Conservation (phyloP, 805 yeast species). For the Diddensiella transvaalensis region DNA sequence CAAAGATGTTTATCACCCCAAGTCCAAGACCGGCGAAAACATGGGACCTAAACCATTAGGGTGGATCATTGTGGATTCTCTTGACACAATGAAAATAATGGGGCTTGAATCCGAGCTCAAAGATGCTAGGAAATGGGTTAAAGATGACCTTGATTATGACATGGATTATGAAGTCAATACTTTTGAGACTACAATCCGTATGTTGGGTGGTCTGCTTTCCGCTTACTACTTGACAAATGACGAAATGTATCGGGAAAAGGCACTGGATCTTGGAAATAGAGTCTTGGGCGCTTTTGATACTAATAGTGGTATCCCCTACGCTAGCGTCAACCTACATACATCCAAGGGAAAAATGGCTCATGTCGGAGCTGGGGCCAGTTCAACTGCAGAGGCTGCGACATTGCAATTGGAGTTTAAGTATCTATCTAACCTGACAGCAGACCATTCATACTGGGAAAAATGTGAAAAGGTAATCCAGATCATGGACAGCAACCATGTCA, state of each 20-base stretch:
- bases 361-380: slow-evolving; percentile 71
- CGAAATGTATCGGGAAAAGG: slow-evolving; percentile 69
- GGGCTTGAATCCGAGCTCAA: slow-evolving; percentile 55
- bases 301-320: slow-evolving; percentile 67
- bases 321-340: slow-evolving; percentile 68
- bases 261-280: slow-evolving; percentile 73
- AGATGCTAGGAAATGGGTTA: slow-evolving; percentile 72
- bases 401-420: slow-evolving; percentile 85
- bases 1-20: slow-evolving; percentile 69
- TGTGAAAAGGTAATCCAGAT: slow-evolving; percentile 71
- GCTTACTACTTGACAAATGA: slow-evolving; percentile 71
- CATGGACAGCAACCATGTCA: slow-evolving; percentile 60
- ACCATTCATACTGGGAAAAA: slow-evolving; percentile 68
- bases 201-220: slow-evolving; percentile 89
- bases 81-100: slow-evolving; percentile 82
- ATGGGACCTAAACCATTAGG: slow-evolving; percentile 84
- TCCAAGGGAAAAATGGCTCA: slow-evolving; percentile 59
- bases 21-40: slow-evolving; percentile 57
- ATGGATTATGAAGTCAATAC: slow-evolving; percentile 74
- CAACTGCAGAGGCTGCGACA: slow-evolving; percentile 88
- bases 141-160: slow-evolving; percentile 61
- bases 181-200: slow-evolving; percentile 91
- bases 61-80: slow-evolving; percentile 86
- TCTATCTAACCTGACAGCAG: slow-evolving; percentile 75
- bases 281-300: slow-evolving; percentile 66